Evolutionary conservation across 2,329 filamentous ascomycete species (phyloP).

Genomic region (Colletotrichum scovillei): DNA sequence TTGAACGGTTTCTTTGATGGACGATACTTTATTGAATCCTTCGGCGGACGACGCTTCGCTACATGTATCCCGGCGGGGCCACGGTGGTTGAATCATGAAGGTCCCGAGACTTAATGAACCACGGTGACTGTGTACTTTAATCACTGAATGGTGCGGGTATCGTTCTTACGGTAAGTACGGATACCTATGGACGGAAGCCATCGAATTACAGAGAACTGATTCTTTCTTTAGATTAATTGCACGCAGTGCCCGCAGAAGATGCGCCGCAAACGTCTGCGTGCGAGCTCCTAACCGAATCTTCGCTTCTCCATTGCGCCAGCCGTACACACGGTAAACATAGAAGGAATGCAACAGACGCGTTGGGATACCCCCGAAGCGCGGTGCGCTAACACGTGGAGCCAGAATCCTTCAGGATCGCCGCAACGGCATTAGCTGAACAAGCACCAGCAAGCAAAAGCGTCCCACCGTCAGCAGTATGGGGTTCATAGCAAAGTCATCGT

Average conservation of each 20-base stretch:
- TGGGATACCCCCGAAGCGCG: neutral
- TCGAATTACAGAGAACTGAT: neutral
- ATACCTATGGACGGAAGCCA: neutral
- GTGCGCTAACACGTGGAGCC: slow-evolving; percentile 13
- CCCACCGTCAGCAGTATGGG: neutral
- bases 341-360: neutral
- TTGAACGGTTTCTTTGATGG: neutral
- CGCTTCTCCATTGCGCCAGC: neutral
- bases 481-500: neutral
- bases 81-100: neutral
- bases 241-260: neutral
- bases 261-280: neutral
- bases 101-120: neutral
- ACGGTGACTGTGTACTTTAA: neutral
- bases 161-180: neutral
- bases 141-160: neutral
- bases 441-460: neutral
- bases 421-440: neutral
- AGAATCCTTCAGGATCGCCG: slow-evolving; percentile 3
- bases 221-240: neutral
- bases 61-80: neutral
- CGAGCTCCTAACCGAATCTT: neutral
- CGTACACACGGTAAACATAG: neutral
- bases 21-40: neutral
- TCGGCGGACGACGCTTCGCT: neutral